Percentiles rank a stretch among this genome's conserved stretches.
phyloP scores from a whole-genome alignment of 2,329 filamentous ascomycete genomes.

The Taxawa tesnikishii region DNA sequence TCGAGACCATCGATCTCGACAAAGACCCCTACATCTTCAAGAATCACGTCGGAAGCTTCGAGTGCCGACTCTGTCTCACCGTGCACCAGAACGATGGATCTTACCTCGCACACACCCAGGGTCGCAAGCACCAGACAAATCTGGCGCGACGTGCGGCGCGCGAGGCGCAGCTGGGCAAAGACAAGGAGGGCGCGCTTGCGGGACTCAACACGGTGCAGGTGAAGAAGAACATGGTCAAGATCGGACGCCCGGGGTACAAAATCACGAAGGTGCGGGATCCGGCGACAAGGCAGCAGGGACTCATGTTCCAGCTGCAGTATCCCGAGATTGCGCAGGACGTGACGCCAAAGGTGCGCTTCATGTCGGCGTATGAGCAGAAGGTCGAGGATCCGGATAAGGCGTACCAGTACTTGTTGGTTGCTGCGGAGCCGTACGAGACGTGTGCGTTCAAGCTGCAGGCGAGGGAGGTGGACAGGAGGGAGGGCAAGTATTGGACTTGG shows the following conservation, averaged over 20 bases:
- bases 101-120: constrained; percentile 96
- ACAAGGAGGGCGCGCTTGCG: constrained; percentile 45
- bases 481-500: constrained; percentile 84
- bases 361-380: constrained; percentile 95
- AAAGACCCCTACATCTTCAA: constrained; percentile 99
- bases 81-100: constrained; percentile 99
- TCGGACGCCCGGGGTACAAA: constrained; percentile 91
- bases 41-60: constrained; percentile 96
- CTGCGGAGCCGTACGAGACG: constrained; percentile 95
- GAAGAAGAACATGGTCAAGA: constrained; percentile 82
- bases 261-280: constrained; percentile 93
- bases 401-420: constrained; percentile 89
- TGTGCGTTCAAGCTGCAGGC: constrained; percentile 94
- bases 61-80: constrained; percentile 91
- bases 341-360: constrained; percentile 79
- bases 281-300: constrained; percentile 72
- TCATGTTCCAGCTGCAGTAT: constrained; percentile 95
- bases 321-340: constrained; percentile 72
- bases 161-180: constrained; percentile 79
- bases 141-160: constrained; percentile 89
- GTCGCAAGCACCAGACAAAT: constrained; percentile 98
- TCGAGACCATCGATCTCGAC: constrained; percentile 97
- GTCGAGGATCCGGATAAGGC: constrained; percentile 88
- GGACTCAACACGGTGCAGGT: constrained; percentile 61
- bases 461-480: constrained; percentile 78